These are phyloP conservation scores for Aspergillus fischeri DNA, from an alignment of 2,329 filamentous ascomycete genomes.

Conservation along the genomic window DNA sequence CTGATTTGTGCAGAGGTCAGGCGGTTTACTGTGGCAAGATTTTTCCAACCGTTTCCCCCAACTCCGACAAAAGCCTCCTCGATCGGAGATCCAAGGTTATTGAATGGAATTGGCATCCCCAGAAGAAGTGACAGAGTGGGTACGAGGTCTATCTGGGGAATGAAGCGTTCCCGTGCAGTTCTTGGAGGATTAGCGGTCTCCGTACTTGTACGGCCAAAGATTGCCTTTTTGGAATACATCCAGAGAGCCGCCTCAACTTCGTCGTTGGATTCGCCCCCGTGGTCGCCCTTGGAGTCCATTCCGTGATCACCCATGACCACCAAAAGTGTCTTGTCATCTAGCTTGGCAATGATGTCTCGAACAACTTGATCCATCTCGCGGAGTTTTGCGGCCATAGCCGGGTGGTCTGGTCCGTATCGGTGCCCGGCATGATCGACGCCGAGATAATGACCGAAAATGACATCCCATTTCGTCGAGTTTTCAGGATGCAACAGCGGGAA, in stretches of 20 bases:
- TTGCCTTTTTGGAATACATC: conserved; percentile 90
- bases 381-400: conserved; percentile 86
- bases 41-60: conserved; percentile 67
- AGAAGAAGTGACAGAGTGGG: conserved; percentile 84
- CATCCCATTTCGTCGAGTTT: conserved; percentile 73
- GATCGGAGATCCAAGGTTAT: conserved; percentile 88
- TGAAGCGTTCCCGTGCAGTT: conserved; percentile 70
- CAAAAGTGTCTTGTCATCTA: conserved; percentile 83
- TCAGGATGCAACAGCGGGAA: conserved; percentile 66
- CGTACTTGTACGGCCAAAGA: conserved; percentile 73
- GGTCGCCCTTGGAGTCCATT: conserved; percentile 96
- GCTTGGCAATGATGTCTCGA: conserved; percentile 61
- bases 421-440: conserved; percentile 97
- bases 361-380: conserved; percentile 85
- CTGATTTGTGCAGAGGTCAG: conserved; percentile 81
- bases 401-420: conserved; percentile 88
- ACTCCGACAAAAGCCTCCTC: conserved; percentile 83
- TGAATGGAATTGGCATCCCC: conserved; percentile 90
- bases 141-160: conserved; percentile 87
- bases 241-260: conserved; percentile 92
- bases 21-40: conserved; percentile 71
- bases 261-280: conserved; percentile 96
- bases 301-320: conserved; percentile 99
- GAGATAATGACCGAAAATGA: conserved; percentile 90
- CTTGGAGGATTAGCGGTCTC: conserved; percentile 54